Evolutionary conservation across 2,329 filamentous ascomycete genomes (phyloP).

Genomic region (Xylogone sp.): DNA sequence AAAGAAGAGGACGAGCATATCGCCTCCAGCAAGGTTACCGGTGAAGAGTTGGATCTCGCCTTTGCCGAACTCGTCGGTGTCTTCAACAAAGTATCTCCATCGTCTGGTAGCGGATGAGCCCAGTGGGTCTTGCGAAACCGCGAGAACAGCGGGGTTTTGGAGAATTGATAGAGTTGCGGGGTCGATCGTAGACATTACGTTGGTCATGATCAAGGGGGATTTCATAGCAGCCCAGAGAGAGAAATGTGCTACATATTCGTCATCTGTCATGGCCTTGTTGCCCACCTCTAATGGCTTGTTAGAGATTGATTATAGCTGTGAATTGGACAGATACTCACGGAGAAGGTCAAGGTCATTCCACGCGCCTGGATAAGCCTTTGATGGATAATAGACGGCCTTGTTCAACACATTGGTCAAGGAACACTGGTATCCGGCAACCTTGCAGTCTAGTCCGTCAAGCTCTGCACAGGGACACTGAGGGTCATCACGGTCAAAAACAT

Average conservation of each 20-base stretch:
- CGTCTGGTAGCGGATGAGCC: constrained; percentile 37
- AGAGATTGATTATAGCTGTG: not conserved
- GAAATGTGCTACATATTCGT: constrained; percentile 31
- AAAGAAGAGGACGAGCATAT: constrained; percentile 42
- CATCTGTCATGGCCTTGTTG: constrained; percentile 30
- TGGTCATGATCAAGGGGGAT: constrained; percentile 26
- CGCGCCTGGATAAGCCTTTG: constrained; percentile 24
- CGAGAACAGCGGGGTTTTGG: constrained; percentile 38
- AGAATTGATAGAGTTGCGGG: constrained; percentile 33
- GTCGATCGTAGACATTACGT: constrained; percentile 26
- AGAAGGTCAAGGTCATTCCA: constrained; percentile 32
- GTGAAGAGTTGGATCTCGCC: constrained; percentile 48
- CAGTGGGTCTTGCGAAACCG: constrained; percentile 36
- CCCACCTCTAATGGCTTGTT: constrained; percentile 28
- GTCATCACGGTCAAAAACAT: constrained; percentile 35
- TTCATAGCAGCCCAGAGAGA: constrained; percentile 25
- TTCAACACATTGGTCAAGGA: constrained; percentile 22
- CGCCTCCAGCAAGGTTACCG: constrained; percentile 40
- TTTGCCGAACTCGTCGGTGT: constrained; percentile 36
- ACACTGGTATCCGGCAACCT: constrained; percentile 19
- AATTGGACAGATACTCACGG: not conserved
- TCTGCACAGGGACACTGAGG: constrained; percentile 28
- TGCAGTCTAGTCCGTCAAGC: not conserved
- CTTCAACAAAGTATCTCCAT: constrained; percentile 39
- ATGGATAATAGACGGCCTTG: constrained; percentile 24